phyloP scores from a whole-genome alignment of 768 basidiomycete genomes.

The Auricularia heimuer region DNA sequence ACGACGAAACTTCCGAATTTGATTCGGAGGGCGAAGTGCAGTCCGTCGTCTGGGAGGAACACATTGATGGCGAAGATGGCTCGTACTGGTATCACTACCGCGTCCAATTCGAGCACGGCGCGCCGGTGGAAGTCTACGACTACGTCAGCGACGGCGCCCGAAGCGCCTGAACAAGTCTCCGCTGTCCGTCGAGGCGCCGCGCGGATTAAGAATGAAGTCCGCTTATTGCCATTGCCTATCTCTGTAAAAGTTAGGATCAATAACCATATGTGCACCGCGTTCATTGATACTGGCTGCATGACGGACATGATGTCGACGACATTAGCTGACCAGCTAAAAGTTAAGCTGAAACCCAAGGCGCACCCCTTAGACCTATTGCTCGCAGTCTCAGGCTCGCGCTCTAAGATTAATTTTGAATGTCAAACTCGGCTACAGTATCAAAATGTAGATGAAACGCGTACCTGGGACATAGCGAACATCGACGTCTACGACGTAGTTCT shows the following conservation, averaged over 20 bases:
- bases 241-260: conserved; percentile 6
- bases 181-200: conserved; percentile 1
- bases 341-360: neutral
- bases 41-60: too few species aligned
- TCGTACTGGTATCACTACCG: too few species aligned
- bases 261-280: neutral
- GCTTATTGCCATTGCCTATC: conserved; percentile 5
- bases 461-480: conserved; percentile 26
- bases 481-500: conserved; percentile 28
- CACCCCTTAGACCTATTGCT: conserved; percentile 8
- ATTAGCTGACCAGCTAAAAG: conserved; percentile 7
- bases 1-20: too few species aligned
- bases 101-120: too few species aligned
- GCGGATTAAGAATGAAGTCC: conserved; percentile 4
- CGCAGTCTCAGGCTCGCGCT: conserved; percentile 7
- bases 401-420: conserved; percentile 3
- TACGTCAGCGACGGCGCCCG: too few species aligned
- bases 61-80: too few species aligned
- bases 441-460: neutral
- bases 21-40: too few species aligned
- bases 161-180: too few species aligned
- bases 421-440: conserved; percentile 4
- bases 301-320: conserved; percentile 10
- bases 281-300: conserved; percentile 8
- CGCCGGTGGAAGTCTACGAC: too few species aligned